A percentile compares a stretch with the other conserved stretches of the same genome.
These are phyloP conservation scores for Tetrahymena elliotti DNA, from an alignment of 73 alveolate species.

Conservation along the genomic window DNA sequence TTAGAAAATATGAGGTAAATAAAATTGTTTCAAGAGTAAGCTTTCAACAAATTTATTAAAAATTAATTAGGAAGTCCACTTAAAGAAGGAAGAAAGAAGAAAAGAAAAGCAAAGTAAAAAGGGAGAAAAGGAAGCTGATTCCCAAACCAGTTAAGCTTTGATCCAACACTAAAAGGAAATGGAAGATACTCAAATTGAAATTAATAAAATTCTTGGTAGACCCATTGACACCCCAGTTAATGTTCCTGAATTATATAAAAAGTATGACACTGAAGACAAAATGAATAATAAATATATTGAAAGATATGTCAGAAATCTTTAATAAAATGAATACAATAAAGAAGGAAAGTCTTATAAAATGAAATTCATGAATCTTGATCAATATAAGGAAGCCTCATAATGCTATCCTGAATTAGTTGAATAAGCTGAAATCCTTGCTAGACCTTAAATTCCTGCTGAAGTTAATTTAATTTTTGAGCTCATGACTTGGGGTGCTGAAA, in stretches of 20 bases:
- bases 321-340: neutral
- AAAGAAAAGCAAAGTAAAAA: neutral
- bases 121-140: neutral
- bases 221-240: neutral
- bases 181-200: neutral
- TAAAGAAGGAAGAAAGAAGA: neutral
- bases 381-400: neutral
- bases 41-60: neutral
- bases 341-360: neutral
- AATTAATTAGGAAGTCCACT: neutral
- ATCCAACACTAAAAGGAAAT: neutral
- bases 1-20: neutral
- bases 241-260: neutral
- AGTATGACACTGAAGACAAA: neutral
- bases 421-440: neutral
- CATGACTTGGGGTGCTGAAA: conserved; percentile 1
- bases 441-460: neutral
- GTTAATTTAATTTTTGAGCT: neutral
- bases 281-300: neutral
- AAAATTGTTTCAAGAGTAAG: neutral
- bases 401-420: neutral
- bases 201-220: neutral
- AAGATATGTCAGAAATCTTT: neutral
- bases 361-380: neutral
- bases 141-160: neutral